These are phyloP conservation scores for Yamadazyma buinensis DNA, from an alignment of 1,139 yeast species.

Conservation along the genomic window DNA sequence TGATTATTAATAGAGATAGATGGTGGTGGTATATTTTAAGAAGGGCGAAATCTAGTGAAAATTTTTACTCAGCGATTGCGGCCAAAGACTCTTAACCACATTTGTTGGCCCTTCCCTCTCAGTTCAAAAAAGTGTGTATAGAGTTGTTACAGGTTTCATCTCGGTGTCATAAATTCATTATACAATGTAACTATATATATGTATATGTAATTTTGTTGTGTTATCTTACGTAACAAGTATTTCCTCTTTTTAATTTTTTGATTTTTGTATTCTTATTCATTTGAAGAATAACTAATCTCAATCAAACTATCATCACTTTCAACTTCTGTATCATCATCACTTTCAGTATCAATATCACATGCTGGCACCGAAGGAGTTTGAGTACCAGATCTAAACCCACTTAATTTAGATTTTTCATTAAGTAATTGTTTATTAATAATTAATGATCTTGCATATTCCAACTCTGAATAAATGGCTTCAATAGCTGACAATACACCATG, in stretches of 20 bases:
- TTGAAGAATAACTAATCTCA: background rate
- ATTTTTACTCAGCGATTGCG: no score
- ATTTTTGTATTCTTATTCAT: no score
- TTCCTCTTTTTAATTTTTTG: background rate
- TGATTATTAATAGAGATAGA: no score
- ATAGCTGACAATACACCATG: conserved; percentile 80
- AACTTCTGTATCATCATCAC: conserved; percentile 8
- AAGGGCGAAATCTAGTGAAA: no score
- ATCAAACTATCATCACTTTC: conserved; percentile 1
- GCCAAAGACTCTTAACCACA: no score
- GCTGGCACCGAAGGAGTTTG: conserved; percentile 6
- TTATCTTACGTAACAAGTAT: no score
- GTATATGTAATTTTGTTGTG: background rate
- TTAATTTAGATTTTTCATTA: conserved; percentile 11
- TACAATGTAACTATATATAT: background rate
- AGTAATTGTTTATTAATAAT: conserved; percentile 14
- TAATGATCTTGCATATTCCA: conserved; percentile 70
- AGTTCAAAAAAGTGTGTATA: no score
- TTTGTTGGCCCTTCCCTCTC: no score
- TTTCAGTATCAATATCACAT: conserved; percentile 5
- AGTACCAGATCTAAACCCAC: conserved; percentile 6
- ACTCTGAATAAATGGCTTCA: conserved; percentile 67
- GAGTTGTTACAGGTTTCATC: no score
- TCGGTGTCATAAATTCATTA: background rate
- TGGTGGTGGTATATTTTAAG: no score